phyloP scores from a whole-genome alignment of 257 asterid species.

The Scutellaria minor region DNA sequence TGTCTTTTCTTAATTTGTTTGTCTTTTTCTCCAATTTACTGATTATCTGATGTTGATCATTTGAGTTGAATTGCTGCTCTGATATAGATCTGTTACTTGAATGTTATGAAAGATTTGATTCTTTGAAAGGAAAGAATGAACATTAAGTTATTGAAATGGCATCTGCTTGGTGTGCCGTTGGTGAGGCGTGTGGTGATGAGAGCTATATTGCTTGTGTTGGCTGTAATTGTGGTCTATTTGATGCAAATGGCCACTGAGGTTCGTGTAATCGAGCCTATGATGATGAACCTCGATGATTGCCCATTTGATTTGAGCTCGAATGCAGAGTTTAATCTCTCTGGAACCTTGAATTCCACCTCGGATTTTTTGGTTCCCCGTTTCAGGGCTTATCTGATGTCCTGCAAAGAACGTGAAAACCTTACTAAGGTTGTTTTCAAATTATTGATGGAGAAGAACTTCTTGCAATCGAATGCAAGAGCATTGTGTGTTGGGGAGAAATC shows the following conservation, averaged over 20 bases:
- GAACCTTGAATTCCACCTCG: constrained; percentile 39
- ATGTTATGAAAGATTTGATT: constrained; percentile 14
- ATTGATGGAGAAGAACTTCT: constrained; percentile 59
- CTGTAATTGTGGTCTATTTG: constrained; percentile 53
- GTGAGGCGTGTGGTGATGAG: constrained; percentile 62
- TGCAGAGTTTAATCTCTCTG: constrained; percentile 38
- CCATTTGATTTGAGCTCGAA: constrained; percentile 45
- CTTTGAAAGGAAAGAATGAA: constrained; percentile 43
- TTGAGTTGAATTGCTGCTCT: constrained; percentile 43
- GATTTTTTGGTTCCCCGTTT: constrained; percentile 34
- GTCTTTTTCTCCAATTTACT: constrained; percentile 37
- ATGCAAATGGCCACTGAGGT: constrained; percentile 57
- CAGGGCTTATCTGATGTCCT: constrained; percentile 29
- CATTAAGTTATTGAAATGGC: constrained; percentile 57
- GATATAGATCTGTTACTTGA: constrained; percentile 41
- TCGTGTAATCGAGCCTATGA: constrained; percentile 42
- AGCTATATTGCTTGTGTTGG: constrained; percentile 58
- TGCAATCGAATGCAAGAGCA: constrained; percentile 61
- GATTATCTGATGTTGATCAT: constrained; percentile 30
- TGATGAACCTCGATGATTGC: constrained; percentile 51
- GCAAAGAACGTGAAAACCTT: constrained; percentile 49
- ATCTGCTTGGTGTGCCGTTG: constrained; percentile 49
- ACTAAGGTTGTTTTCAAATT: constrained; percentile 54
- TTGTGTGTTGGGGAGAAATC: constrained; percentile 78
- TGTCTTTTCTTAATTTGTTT: constrained; percentile 14